Conservation (phyloP, 2,329 filamentous ascomycete species). For the Exserohilum rostratum region DNA sequence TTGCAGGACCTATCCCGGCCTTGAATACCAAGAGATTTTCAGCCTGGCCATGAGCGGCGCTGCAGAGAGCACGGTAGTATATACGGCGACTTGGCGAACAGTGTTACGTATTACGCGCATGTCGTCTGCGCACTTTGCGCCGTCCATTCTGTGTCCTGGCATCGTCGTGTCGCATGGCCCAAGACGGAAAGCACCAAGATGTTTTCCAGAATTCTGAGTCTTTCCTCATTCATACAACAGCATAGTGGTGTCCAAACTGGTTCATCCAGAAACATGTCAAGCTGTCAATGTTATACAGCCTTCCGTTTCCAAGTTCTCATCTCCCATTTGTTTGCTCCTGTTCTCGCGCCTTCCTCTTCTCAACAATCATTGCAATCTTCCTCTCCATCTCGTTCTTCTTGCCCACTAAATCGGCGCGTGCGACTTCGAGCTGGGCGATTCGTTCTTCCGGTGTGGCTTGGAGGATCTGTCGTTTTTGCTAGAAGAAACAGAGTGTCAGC, state of each 20-base stretch:
- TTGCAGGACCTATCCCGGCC: not conserved
- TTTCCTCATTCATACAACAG: not conserved
- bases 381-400: slow-evolving; percentile 62
- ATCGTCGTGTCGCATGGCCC: not conserved
- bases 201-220: not conserved
- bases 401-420: slow-evolving; percentile 56
- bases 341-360: slow-evolving; percentile 23
- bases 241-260: not conserved
- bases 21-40: not conserved
- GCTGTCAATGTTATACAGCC: not conserved
- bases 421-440: slow-evolving; percentile 60
- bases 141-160: too few relatives aligned
- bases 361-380: slow-evolving; percentile 55
- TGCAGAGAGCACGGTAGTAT: not conserved
- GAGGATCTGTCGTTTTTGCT: slow-evolving; percentile 55
- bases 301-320: slow-evolving; percentile 8
- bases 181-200: not conserved
- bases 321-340: slow-evolving; percentile 13
- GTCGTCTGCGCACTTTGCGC: not conserved
- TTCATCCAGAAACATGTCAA: not conserved
- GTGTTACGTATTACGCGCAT: not conserved
- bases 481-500: not conserved
- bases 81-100: not conserved
- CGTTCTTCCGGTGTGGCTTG: slow-evolving; percentile 61
- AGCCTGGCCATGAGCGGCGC: not conserved